A percentile compares a stretch with the other conserved stretches of the same genome.
Evolutionary conservation across 495 filamentous ascomycete genomes (phyloP).

Genomic region (Oidiodendron maius): DNA sequence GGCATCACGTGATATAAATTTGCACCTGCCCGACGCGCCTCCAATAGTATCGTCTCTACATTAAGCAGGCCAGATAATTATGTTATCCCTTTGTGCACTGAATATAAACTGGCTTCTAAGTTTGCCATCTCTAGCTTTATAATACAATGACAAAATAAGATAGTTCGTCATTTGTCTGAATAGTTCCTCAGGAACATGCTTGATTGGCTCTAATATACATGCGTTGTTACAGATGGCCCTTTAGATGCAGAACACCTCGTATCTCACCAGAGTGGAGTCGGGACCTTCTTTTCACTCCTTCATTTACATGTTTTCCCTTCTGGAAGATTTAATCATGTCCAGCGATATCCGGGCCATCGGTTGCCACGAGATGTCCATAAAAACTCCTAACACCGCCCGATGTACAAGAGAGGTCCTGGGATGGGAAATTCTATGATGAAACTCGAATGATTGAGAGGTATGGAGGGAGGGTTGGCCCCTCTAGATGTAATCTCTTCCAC

Average conservation of each 20-base stretch:
- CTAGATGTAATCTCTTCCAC: constrained; percentile 90
- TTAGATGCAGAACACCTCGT: not conserved
- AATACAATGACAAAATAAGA: too few relatives aligned
- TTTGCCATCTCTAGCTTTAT: too few relatives aligned
- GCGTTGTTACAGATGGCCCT: too few relatives aligned
- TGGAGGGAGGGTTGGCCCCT: not conserved
- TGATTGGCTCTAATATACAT: too few relatives aligned
- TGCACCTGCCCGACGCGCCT: too few relatives aligned
- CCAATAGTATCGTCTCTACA: too few relatives aligned
- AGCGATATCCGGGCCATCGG: not conserved
- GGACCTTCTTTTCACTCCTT: not conserved
- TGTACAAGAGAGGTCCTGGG: not conserved
- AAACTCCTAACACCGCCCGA: not conserved
- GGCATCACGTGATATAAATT: too few relatives aligned
- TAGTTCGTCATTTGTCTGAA: too few relatives aligned
- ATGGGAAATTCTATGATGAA: not conserved
- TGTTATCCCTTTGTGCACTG: too few relatives aligned
- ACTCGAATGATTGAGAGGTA: not conserved
- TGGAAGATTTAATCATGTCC: not conserved
- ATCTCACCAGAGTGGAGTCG: not conserved
- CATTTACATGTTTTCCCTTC: not conserved
- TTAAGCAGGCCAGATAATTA: too few relatives aligned
- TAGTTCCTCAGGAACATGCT: too few relatives aligned
- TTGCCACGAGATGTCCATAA: not conserved
- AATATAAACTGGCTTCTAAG: too few relatives aligned